A percentile compares a stretch with the other conserved stretches of the same genome.
These are phyloP conservation scores for Wickerhamomyces bovis DNA, from an alignment of 805 yeast genomes.

Conservation along the genomic window DNA sequence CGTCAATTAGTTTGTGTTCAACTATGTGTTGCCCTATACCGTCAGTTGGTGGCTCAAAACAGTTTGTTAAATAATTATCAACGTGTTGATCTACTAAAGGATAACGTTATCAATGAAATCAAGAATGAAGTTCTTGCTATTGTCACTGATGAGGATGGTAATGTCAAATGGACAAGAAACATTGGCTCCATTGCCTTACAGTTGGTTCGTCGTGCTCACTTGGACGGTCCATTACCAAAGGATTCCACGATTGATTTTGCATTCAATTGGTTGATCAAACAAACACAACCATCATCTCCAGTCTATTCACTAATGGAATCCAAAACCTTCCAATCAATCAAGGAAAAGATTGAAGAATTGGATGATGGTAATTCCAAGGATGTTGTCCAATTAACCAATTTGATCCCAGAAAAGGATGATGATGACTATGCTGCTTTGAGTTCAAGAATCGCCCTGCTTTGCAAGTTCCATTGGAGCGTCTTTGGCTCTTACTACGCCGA, in stretches of 20 bases:
- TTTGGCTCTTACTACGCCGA: constrained; percentile 61
- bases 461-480: constrained; percentile 78
- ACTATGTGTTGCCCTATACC: constrained; percentile 65
- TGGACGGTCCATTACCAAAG: constrained; percentile 24
- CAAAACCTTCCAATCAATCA: constrained; percentile 49
- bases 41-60: constrained; percentile 47
- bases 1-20: constrained; percentile 79
- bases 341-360: constrained; percentile 28
- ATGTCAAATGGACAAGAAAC: constrained; percentile 86
- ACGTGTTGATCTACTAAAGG: constrained; percentile 24
- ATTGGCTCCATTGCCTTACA: constrained; percentile 68
- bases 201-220: constrained; percentile 37
- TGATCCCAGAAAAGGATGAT: constrained; percentile 2
- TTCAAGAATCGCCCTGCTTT: constrained; percentile 46
- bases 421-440: constrained; percentile 51
- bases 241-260: constrained; percentile 42
- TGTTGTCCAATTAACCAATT: neutral
- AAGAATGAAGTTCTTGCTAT: constrained; percentile 72
- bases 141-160: constrained; percentile 80
- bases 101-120: constrained; percentile 37
- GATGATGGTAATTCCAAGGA: constrained; percentile 4
- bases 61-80: constrained; percentile 19
- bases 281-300: constrained; percentile 76
- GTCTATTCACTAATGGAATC: constrained; percentile 73
- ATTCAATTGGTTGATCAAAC: constrained; percentile 75